These are phyloP conservation scores for Penicillium mononematosum DNA, from an alignment of 495 filamentous ascomycete species.

Conservation along the genomic window DNA sequence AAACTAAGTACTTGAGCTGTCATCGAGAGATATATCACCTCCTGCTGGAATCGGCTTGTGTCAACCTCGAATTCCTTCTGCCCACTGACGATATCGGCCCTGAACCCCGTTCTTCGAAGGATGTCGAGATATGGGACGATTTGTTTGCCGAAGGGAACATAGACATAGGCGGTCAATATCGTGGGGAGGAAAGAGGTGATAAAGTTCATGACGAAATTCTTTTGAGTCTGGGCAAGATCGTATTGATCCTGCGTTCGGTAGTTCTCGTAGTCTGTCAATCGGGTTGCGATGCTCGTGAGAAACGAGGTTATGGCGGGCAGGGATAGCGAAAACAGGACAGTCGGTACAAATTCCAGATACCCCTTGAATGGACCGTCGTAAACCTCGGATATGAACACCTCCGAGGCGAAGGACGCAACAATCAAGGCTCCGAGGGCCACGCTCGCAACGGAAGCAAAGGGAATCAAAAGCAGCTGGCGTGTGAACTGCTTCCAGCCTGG, in stretches of 20 bases:
- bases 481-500: conserved; percentile 71
- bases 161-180: conserved; percentile 91
- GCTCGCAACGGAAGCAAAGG: conserved; percentile 77
- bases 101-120: conserved; percentile 49
- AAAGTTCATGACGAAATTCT: conserved; percentile 93
- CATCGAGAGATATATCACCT: conserved; percentile 92
- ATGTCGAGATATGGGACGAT: conserved; percentile 84
- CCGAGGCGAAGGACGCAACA: conserved; percentile 78
- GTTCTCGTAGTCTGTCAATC: conserved; percentile 82
- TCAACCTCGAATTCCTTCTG: conserved; percentile 67
- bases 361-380: conserved; percentile 84
- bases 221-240: conserved; percentile 76
- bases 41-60: conserved; percentile 74
- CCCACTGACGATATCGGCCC: conserved; percentile 23
- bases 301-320: conserved; percentile 72
- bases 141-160: conserved; percentile 84
- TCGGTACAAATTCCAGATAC: conserved; percentile 82
- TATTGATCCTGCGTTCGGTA: conserved; percentile 83
- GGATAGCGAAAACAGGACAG: conserved; percentile 71
- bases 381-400: conserved; percentile 90
- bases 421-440: conserved; percentile 74
- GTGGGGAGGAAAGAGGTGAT: conserved; percentile 92
- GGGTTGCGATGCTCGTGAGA: conserved; percentile 71
- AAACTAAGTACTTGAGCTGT: conserved; percentile 89
- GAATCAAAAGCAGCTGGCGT: conserved; percentile 77